Evolutionary conservation across 2,329 filamentous ascomycete species (phyloP), one percentile per base, ranked within the genome.

Genomic region (Penicillium hordei): DNA sequence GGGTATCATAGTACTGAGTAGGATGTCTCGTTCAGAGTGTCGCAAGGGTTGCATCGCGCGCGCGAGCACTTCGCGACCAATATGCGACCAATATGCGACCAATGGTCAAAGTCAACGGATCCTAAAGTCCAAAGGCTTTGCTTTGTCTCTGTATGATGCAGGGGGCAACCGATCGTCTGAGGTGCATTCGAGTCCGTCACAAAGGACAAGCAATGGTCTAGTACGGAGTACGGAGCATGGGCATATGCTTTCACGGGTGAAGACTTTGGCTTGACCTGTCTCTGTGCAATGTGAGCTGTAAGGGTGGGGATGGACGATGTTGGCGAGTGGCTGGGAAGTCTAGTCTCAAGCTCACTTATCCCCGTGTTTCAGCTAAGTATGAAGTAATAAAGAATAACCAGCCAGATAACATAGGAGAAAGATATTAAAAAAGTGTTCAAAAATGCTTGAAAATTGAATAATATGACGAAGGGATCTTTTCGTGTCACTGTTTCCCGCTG

Each of bases 1-100:
- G 9, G 12, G 25, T 36, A 42, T 51, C 56, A 60, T 60, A 25
- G 38, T 54, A 58, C 40, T 51, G 46, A 8, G 48, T 38, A 50
- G 13, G 40, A 19, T 33, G 33, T 46, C 31, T 53, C 21, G 29
- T 36, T 43, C 25, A 40, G 21, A 53, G 21, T 52, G 42, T 60
- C 34, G 52, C 48, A 58, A 45, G 58, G 44, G 55, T 62, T 55
- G 51, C 61, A 63, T 63, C 45, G 42, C 59, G 61, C 61, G 61
- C 23, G 36, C 21, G 15, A 40, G 21, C 49, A 53, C 43, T 40
- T 29, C 34, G 49, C 55, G 55, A 53, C 55, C 43, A 58, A 36
- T 17, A 39, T 45, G 49, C 55, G 55, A 53, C 55, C 43, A 58
- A 36, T 17, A 39, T 45, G 52, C 45, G 33, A 57, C 55, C 29